Conservation (phyloP, 225 moss, liverwort and hornwort genomes). For the Asterella californica region DNA sequence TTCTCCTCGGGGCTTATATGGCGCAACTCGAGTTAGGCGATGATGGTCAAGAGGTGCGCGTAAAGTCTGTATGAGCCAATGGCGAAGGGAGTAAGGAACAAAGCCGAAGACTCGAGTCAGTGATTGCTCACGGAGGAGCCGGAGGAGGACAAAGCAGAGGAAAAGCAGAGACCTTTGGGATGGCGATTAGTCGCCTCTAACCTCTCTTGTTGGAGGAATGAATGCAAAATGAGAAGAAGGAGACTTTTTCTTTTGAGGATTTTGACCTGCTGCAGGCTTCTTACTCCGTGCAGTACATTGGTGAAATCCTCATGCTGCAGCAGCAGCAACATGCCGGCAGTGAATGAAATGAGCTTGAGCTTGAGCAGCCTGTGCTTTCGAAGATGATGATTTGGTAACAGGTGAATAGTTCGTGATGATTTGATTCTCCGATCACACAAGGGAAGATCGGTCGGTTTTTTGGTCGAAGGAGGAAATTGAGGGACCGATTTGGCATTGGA, state of each 20-base stretch:
- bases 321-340: conserved; percentile 15
- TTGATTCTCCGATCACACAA: neutral
- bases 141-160: neutral
- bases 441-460: neutral
- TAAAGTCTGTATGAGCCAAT: neutral
- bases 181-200: neutral
- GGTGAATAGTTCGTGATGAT: neutral
- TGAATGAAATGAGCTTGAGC: neutral
- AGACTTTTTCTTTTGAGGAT: neutral
- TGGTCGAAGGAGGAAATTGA: neutral
- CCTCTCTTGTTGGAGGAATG: neutral
- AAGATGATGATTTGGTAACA: neutral
- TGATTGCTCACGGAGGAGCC: neutral
- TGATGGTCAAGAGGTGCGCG: neutral
- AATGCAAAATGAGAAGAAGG: neutral
- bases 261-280: neutral
- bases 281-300: neutral
- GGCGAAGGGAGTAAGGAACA: neutral
- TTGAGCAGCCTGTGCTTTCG: neutral
- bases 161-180: too few species aligned
- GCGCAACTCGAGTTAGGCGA: neutral
- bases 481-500: neutral
- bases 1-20: too few species aligned
- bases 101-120: neutral
- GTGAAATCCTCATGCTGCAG: neutral